Conservation (phyloP, 2,329 filamentous ascomycete genomes). For the Colletotrichum sp. region DNA sequence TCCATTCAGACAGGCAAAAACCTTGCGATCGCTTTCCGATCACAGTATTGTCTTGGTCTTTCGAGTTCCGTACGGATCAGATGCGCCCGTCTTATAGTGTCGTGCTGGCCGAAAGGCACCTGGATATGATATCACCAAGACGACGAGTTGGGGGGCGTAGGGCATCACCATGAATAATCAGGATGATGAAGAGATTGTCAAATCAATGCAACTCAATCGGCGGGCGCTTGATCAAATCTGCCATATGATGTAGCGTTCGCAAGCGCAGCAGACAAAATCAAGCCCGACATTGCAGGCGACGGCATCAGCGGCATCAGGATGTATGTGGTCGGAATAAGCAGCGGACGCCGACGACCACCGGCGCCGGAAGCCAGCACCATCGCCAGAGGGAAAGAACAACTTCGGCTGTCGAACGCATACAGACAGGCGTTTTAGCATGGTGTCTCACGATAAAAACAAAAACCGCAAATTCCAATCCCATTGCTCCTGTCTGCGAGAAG, state of each 20-base stretch:
- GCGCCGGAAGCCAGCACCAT: background rate
- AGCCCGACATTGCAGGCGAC: rapidly evolving
- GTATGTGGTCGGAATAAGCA: background rate
- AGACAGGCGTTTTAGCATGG: rapidly evolving
- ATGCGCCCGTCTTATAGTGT: background rate
- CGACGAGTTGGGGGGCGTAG: rapidly evolving
- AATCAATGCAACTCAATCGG: too few relatives aligned
- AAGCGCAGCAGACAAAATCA: background rate
- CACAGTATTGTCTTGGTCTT: too few relatives aligned
- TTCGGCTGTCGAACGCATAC: background rate
- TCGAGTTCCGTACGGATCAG: background rate
- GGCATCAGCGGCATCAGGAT: rapidly evolving
- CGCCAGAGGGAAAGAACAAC: background rate
- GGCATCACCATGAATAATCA: too few relatives aligned
- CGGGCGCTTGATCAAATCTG: too few relatives aligned
- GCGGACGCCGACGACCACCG: rapidly evolving
- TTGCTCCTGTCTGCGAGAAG: too few relatives aligned
- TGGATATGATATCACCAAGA: too few relatives aligned
- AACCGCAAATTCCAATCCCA: too few relatives aligned
- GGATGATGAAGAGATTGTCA: too few relatives aligned
- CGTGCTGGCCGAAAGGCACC: background rate
- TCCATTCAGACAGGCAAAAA: background rate
- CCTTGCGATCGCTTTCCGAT: too few relatives aligned
- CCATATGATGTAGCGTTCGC: background rate
- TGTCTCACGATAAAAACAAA: too few relatives aligned